phyloP scores from a whole-genome alignment of 108 stramenopile species.

The Skeletonema costatum region DNA sequence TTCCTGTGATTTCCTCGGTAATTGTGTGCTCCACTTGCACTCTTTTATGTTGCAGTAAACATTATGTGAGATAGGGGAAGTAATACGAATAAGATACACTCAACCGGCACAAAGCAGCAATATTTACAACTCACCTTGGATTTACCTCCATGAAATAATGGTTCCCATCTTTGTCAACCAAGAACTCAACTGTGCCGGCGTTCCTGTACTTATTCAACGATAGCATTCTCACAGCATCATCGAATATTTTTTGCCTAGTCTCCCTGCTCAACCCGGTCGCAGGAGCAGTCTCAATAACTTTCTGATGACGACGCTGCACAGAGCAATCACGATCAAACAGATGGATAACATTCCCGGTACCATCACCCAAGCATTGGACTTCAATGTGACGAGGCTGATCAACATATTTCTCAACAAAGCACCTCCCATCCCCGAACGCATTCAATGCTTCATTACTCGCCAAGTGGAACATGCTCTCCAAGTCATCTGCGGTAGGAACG shows the following conservation, averaged over 20 bases:
- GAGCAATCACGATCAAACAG: conserved; percentile 96
- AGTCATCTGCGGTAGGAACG: conserved; percentile 71
- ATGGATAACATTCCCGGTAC: conserved; percentile 90
- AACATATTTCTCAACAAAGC: conserved; percentile 95
- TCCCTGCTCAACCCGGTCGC: conserved; percentile 73
- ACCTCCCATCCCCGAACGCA: conserved; percentile 93
- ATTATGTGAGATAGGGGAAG: neutral
- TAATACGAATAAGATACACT: neutral
- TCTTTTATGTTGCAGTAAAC: neutral
- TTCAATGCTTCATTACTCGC: conserved; percentile 86
- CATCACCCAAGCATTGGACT: conserved; percentile 95
- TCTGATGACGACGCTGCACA: conserved; percentile 98
- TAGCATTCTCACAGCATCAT: conserved; percentile 78
- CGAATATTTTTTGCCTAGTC: conserved; percentile 73
- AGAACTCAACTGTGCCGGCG: conserved; percentile 97
- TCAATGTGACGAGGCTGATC: conserved; percentile 95
- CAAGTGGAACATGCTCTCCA: conserved; percentile 69
- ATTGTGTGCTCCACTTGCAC: conserved; percentile 72
- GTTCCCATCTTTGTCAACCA: conserved; percentile 89
- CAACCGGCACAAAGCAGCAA: neutral
- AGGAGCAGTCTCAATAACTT: conserved; percentile 96
- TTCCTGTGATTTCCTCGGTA: conserved; percentile 89
- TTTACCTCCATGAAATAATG: conserved; percentile 97
- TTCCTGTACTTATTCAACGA: conserved; percentile 86
- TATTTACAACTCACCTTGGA: conserved; percentile 53